Evolutionary conservation across 2,329 filamentous ascomycete genomes (phyloP), one percentile per base, ranked within the genome.

Genomic region (Colletotrichum higginsianum): DNA sequence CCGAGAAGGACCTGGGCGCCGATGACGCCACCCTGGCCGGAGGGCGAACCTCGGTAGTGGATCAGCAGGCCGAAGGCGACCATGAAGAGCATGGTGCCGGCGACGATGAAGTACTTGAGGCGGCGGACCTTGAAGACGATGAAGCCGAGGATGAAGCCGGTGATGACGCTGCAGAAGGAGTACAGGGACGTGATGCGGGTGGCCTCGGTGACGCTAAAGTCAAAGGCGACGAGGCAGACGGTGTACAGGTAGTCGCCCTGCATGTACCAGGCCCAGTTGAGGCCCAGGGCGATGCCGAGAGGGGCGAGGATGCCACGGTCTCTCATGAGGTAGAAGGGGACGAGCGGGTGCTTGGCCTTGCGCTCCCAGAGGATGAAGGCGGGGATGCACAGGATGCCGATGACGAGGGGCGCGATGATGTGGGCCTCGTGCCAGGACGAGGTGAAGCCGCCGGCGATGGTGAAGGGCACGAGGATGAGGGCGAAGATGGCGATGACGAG

Each of bases 11-110:
- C 82, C 77, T 92, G 89, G 2, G 87, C 89, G 18, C 87, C 90
- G 69, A 92, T 88, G 66, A 92, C 83, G 38, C 90, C 90, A 1
- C 86, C 84, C 67, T 88, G 82, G 71, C 81, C 84, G 12, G 83
- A 78, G 13, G 82, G 76, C 7, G 86, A 85, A 46, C 90, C 90
- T n/a, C 90, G 88, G 82, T 84, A 92, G 74, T 85, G 84, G 76
- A 92, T 91, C 21, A 92, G 82, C 1, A 92, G 84, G 12, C 90
- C 90, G 73, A 91, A 92, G 0, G 90, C 89, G n/a, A 90, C 88
- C 76, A 90, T 83, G 82, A 90, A 92, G 2, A 92, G 82, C 11
- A 82, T 79, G 2, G 89, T 91, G 44, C 90, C 91, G 38, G 81
- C 80, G 49, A 92, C 79, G 76, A 92, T 91, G 78, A 92, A 90